phyloP scores from a whole-genome alignment of 805 yeast species.

The Ogataea glucozyma region DNA sequence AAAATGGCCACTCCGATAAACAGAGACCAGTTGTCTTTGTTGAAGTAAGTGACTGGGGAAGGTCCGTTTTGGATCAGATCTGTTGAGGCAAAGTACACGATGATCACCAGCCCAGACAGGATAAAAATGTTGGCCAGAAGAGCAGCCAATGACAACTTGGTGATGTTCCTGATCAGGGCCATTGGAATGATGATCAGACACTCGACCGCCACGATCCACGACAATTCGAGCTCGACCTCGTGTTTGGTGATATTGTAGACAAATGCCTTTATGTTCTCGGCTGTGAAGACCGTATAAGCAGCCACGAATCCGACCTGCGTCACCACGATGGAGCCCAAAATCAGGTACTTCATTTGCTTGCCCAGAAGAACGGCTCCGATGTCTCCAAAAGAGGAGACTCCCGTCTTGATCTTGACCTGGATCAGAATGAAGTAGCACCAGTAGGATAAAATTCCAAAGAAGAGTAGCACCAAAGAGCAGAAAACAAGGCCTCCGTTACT shows the following conservation, averaged over 20 bases:
- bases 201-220: conserved; percentile 54
- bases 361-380: conserved; percentile 69
- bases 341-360: conserved; percentile 59
- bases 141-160: conserved; percentile 72
- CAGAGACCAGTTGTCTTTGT: conserved; percentile 60
- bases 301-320: conserved; percentile 82
- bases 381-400: conserved; percentile 77
- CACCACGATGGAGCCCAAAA: conserved; percentile 61
- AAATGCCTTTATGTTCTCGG: conserved; percentile 70
- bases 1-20: conserved; percentile 84
- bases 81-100: conserved; percentile 52
- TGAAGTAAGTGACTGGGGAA: conserved; percentile 56
- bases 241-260: conserved; percentile 48
- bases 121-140: conserved; percentile 71
- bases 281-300: conserved; percentile 77
- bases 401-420: conserved; percentile 55
- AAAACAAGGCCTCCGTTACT: conserved; percentile 71
- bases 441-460: conserved; percentile 70
- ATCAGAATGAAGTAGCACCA: conserved; percentile 76
- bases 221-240: conserved; percentile 41
- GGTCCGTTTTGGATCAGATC: conserved; percentile 48
- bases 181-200: conserved; percentile 62
- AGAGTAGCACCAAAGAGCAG: conserved; percentile 49
- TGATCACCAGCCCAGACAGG: conserved; percentile 63
- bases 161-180: conserved; percentile 72